A percentile compares a stretch with the other conserved stretches of the same genome.
Evolutionary conservation across 23 red algal species (phyloP).

Genomic region (Gracilaria domingensis): DNA sequence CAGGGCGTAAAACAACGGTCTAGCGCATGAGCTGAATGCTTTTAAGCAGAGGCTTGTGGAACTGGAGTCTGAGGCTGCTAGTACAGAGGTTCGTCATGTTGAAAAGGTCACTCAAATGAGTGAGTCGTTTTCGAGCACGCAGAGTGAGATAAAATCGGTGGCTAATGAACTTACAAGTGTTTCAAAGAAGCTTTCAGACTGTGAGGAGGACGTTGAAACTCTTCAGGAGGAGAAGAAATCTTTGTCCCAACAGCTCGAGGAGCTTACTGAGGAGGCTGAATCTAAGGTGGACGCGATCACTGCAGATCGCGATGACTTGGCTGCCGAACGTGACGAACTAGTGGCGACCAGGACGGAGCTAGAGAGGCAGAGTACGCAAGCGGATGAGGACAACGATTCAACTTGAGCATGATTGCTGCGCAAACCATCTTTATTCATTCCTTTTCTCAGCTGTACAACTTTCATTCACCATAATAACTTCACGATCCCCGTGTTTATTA

Average conservation of each 20-base stretch:
- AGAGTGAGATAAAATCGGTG: neutral
- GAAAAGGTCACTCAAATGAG: neutral
- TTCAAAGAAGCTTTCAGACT: neutral
- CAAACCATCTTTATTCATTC: too few species aligned
- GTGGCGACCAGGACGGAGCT: slow-evolving; percentile 30
- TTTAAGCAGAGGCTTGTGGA: neutral
- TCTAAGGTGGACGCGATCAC: neutral
- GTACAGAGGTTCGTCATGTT: neutral
- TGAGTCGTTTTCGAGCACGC: neutral
- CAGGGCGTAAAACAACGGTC: neutral
- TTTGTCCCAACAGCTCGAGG: neutral
- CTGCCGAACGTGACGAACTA: slow-evolving; percentile 29
- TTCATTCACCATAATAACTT: too few species aligned
- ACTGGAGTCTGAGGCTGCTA: neutral
- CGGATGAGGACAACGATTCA: slow-evolving; percentile 53
- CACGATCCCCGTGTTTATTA: too few species aligned
- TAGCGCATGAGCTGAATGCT: neutral
- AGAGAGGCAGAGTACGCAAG: slow-evolving; percentile 25
- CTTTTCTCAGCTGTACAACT: too few species aligned
- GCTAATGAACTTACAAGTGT: neutral
- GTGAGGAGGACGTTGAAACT: slow-evolving; percentile 18
- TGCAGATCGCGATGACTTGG: slow-evolving; percentile 31
- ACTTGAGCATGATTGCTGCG: too few species aligned
- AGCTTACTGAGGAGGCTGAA: slow-evolving; percentile 3
- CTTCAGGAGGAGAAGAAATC: slow-evolving; percentile 9